These are phyloP conservation scores for Nemophila menziesii DNA, from an alignment of 257 asterid genomes.

Conservation along the genomic window DNA sequence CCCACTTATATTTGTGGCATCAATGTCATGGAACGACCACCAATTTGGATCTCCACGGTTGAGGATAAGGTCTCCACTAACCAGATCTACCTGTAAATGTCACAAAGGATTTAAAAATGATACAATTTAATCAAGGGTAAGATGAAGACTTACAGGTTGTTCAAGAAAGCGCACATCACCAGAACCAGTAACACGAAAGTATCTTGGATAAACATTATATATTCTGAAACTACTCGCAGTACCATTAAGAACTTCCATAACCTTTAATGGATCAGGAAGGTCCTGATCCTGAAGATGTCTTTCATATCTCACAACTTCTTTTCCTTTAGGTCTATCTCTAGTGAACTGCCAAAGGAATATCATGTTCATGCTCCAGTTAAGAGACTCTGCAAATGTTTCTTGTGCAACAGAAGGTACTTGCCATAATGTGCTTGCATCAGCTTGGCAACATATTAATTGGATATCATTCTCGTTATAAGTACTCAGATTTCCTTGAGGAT, in stretches of 20 bases:
- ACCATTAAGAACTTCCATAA: conserved; percentile 76
- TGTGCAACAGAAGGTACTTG: conserved; percentile 73
- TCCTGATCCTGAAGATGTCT: conserved; percentile 37
- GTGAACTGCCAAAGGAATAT: conserved; percentile 76
- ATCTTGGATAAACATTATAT: conserved; percentile 60
- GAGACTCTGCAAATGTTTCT: conserved; percentile 62
- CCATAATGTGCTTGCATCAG: conserved; percentile 86
- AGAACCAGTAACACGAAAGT: conserved; percentile 89
- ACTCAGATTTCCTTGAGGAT: conserved; percentile 53
- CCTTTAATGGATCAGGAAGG: conserved; percentile 64
- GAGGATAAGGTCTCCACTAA: conserved; percentile 66
- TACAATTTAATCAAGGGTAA: neutral
- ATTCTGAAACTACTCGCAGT: conserved; percentile 59
- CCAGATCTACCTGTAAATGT: conserved; percentile 46
- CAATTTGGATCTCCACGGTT: conserved; percentile 50
- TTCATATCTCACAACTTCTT: conserved; percentile 84
- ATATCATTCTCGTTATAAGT: conserved; percentile 63
- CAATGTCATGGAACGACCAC: conserved; percentile 94
- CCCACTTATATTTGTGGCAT: conserved; percentile 31
- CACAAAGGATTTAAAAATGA: neutral
- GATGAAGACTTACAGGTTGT: conserved; percentile 46
- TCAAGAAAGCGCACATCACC: conserved; percentile 88
- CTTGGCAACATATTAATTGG: conserved; percentile 89
- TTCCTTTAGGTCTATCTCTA: conserved; percentile 95
- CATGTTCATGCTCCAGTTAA: conserved; percentile 42